Conservation (phyloP, 495 filamentous ascomycete species). For the Peziza echinospora region DNA sequence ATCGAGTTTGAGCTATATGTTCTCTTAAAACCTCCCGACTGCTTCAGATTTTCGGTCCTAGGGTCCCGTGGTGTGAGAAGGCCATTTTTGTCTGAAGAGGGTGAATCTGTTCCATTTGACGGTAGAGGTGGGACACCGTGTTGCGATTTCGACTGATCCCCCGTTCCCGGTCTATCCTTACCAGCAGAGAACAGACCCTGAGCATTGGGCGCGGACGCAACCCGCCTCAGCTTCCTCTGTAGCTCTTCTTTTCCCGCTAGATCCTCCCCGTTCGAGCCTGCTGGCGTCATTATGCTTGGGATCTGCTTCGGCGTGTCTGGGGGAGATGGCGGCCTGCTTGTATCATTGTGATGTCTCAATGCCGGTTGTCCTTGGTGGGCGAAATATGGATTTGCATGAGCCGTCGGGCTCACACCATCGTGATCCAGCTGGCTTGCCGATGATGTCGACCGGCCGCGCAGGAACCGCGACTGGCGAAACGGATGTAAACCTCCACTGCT, state of each 20-base stretch:
- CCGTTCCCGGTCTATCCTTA: constrained; percentile 24
- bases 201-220: constrained; percentile 90
- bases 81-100: neutral
- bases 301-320: constrained; percentile 54
- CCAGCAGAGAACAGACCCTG: constrained; percentile 68
- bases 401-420: constrained; percentile 71
- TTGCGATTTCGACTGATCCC: neutral
- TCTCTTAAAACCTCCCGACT: constrained; percentile 54
- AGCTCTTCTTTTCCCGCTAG: constrained; percentile 77
- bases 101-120: neutral
- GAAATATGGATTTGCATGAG: constrained; percentile 92
- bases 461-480: constrained; percentile 29
- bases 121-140: neutral
- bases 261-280: constrained; percentile 35
- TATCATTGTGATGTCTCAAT: constrained; percentile 82
- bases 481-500: constrained; percentile 24
- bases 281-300: constrained; percentile 16
- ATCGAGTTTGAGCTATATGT: constrained; percentile 99
- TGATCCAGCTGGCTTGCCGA: constrained; percentile 89
- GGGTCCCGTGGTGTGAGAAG: constrained; percentile 15
- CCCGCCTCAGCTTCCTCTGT: constrained; percentile 73
- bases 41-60: constrained; percentile 14
- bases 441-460: constrained; percentile 44
- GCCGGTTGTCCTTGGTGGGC: constrained; percentile 86
- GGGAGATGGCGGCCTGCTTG: constrained; percentile 87